Evolutionary conservation across 345 rosid genomes (phyloP), one percentile per base, ranked within the genome.

Genomic region (Sonneratia caseolaris): DNA sequence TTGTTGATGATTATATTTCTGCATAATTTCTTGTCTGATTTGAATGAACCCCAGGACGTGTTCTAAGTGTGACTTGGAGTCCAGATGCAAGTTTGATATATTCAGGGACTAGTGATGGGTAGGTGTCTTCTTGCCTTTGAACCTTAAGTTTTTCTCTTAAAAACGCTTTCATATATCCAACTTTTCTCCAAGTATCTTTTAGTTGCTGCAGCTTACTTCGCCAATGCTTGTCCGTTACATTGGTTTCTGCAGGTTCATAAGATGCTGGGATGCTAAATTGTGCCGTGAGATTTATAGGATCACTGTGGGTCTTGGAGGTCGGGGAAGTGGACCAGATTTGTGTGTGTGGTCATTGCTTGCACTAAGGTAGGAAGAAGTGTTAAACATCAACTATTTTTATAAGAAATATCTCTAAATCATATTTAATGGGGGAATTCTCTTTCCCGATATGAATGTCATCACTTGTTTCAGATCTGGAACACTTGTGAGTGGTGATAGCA

Each of bases 51-150:
- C 75, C 82, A 94, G 98, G 97, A 4, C 96, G 97, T 68, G 78
- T 77, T 69, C 71, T 94, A 75, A 87, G 97, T 73, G 93, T 94
- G 75, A 72, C 93, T 0, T 94, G 95, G 97, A 82, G 86, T 77
- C 77, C 82, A 71, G 90, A 91, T 69, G 89, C 84, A 18, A 80
- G 70, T 66, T 83, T 76, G 76, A 74, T 94, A 48, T 94, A 84
- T 80, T 88, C 95, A 16, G 98, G 96, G 74, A 89, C 91, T 67
- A 94, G 98, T 72, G 88, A 94, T 77, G 98, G 98, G 97, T 94
- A 76, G 78, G 97, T 77, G 76, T 70, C 18, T 47, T 45, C 32
- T 64, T 37, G 67, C 42, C 37, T 51, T 51, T 6, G 24, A 59
- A 59, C 64, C 32, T 59, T n/a, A 8, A 48, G 18, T 1, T 22